These are phyloP conservation scores for Botrytis hyacinthi DNA, from an alignment of 2,329 filamentous ascomycete species.

Conservation along the genomic window DNA sequence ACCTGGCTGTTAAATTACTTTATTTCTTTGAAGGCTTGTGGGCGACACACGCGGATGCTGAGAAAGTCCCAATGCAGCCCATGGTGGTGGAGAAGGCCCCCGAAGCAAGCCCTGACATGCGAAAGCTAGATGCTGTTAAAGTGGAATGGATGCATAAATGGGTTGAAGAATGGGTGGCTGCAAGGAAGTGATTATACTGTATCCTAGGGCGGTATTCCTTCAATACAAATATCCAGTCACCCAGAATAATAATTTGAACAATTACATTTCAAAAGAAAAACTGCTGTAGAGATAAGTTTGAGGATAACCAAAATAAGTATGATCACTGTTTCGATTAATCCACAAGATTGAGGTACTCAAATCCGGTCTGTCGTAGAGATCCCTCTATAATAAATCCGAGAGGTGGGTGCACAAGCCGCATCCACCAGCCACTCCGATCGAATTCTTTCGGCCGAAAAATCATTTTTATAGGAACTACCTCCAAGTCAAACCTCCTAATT, in stretches of 20 bases:
- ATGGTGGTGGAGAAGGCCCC: background rate
- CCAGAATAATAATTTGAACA: too few species aligned
- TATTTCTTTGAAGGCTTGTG: conserved; percentile 7
- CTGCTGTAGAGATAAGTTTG: too few species aligned
- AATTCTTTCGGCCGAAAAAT: background rate
- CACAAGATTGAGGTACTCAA: too few species aligned
- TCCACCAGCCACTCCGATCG: background rate
- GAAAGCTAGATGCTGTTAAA: background rate
- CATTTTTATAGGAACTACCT: background rate
- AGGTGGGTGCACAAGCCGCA: background rate
- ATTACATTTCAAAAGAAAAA: too few species aligned
- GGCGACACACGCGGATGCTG: background rate
- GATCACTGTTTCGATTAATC: too few species aligned
- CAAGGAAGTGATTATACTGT: background rate
- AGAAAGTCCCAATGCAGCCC: background rate
- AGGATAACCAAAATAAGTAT: too few species aligned
- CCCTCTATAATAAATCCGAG: background rate
- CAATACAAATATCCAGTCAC: too few species aligned
- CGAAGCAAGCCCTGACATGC: background rate
- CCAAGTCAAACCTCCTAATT: background rate
- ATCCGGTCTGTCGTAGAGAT: too few species aligned
- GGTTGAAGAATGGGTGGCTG: conserved; percentile 3
- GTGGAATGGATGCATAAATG: conserved; percentile 13
- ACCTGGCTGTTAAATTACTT: conserved; percentile 1
- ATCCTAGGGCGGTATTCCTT: background rate